Conservation (phyloP, 2,329 filamentous ascomycete genomes). For the Annulohypoxylon truncatum region DNA sequence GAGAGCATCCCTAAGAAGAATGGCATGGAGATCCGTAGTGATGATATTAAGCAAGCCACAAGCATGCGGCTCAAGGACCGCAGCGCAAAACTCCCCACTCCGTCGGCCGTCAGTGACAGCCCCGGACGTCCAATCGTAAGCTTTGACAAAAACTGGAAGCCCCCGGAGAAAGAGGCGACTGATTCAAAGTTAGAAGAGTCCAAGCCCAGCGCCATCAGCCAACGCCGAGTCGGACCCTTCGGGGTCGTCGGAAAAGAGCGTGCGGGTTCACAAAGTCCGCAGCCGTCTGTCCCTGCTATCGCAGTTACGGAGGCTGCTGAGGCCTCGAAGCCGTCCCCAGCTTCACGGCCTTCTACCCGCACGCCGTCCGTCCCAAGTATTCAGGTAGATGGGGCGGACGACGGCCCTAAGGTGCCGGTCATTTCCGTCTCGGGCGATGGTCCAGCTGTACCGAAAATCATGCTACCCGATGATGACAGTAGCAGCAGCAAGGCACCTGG, state of each 20-base stretch:
- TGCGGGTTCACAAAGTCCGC: constrained; percentile 46
- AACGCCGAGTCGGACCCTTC: constrained; percentile 29
- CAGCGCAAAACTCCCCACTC: constrained; percentile 86
- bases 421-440: constrained; percentile 61
- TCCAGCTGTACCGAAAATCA: constrained; percentile 57
- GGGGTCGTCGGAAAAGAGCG: constrained; percentile 43
- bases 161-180: constrained; percentile 75
- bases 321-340: constrained; percentile 49
- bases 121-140: constrained; percentile 96
- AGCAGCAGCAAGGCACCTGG: constrained; percentile 34
- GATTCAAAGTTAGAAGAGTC: constrained; percentile 73
- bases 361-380: constrained; percentile 57
- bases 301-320: constrained; percentile 62
- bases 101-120: constrained; percentile 89
- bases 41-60: constrained; percentile 91
- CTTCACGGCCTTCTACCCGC: constrained; percentile 50
- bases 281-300: constrained; percentile 62
- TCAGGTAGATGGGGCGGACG: constrained; percentile 57
- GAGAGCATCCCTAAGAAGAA: constrained; percentile 71
- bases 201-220: constrained; percentile 39
- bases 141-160: constrained; percentile 88
- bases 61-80: constrained; percentile 89
- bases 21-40: constrained; percentile 83
- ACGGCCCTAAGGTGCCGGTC: constrained; percentile 61
- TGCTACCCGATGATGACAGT: constrained; percentile 50